Conservation (phyloP, 257 asterid genomes). For the Plectranthus barbatus region DNA sequence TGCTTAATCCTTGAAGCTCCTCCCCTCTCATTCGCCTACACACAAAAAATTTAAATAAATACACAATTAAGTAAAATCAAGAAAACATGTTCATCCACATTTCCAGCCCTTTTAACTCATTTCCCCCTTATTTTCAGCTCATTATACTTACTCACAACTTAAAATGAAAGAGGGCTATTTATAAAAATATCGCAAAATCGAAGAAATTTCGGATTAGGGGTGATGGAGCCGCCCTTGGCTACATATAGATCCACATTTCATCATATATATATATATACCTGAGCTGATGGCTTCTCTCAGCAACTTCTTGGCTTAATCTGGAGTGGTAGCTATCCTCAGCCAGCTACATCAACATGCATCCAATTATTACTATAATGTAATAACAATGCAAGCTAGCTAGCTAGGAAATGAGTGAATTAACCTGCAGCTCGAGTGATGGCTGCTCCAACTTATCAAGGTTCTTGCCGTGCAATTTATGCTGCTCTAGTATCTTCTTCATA, state of each 20-base stretch:
- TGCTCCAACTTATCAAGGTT: conserved; percentile 61
- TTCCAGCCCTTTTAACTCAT: too few species aligned
- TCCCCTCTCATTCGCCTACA: conserved; percentile 89
- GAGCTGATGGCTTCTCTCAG: conserved; percentile 57
- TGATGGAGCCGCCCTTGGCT: too few species aligned
- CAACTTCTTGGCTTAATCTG: conserved; percentile 55
- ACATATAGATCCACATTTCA: too few species aligned
- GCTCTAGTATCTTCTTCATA: conserved; percentile 71
- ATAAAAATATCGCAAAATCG: too few species aligned
- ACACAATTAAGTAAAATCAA: too few species aligned
- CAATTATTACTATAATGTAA: background rate
- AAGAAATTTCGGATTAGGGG: too few species aligned
- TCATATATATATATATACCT: conserved; percentile 50
- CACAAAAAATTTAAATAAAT: too few species aligned
- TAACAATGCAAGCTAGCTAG: too few species aligned
- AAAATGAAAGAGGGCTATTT: too few species aligned
- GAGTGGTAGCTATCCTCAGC: conserved; percentile 58
- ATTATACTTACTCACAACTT: background rate
- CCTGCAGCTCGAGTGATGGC: conserved; percentile 83
- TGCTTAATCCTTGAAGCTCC: conserved; percentile 66
- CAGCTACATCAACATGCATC: conserved; percentile 32
- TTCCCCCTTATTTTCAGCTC: too few species aligned
- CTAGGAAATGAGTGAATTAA: background rate
- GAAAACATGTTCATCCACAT: too few species aligned
- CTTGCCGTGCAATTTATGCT: conserved; percentile 64